phyloP scores from a whole-genome alignment of 179 eudicot species.

The Silene vulgaris region DNA sequence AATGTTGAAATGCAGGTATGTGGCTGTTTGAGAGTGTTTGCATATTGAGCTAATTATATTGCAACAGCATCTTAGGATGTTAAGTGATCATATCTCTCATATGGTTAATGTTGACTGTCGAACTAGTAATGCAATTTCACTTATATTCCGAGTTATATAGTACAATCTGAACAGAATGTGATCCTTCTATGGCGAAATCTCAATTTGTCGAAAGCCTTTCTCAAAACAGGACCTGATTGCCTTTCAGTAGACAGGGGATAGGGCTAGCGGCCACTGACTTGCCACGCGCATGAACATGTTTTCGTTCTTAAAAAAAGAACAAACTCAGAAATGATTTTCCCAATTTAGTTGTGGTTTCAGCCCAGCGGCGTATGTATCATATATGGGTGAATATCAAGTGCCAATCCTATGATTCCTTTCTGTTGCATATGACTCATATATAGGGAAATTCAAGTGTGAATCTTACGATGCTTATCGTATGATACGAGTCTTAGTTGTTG shows the following conservation, averaged over 20 bases:
- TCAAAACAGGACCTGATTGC: no score
- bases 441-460: no score
- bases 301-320: no score
- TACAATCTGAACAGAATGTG: background rate
- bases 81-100: background rate
- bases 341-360: no score
- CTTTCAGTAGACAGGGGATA: no score
- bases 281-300: no score
- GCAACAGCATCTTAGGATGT: background rate
- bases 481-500: background rate
- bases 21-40: background rate
- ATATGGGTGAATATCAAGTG: no score
- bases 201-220: no score
- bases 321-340: no score
- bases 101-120: background rate
- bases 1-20: background rate
- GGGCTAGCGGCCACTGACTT: no score
- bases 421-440: no score
- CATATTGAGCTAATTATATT: background rate
- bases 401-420: background rate
- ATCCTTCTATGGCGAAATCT: background rate
- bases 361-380: background rate
- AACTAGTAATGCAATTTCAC: no score
- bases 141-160: background rate
- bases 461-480: background rate